Evolutionary conservation across 805 yeast species (phyloP).

Genomic region (Ogataea neopini): DNA sequence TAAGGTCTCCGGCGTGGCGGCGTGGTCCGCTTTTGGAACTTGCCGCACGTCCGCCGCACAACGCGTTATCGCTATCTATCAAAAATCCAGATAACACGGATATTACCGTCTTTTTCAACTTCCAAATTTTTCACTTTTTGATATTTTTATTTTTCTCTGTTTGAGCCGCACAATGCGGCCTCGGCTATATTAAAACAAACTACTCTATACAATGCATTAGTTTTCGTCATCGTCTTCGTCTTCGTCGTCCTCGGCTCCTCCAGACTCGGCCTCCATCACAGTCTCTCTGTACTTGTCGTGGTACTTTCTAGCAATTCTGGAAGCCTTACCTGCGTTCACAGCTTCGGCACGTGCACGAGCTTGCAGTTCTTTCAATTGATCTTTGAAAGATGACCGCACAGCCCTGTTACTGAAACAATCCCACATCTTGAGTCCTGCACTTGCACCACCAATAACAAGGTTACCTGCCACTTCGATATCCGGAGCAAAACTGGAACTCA

Average conservation of each 20-base stretch:
- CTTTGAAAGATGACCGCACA: constrained; percentile 68
- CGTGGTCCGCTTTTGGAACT: too few relatives aligned
- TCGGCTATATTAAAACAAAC: constrained; percentile 3
- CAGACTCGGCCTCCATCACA: constrained; percentile 63
- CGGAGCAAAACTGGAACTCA: constrained; percentile 78
- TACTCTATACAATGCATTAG: constrained; percentile 3
- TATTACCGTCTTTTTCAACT: background rate
- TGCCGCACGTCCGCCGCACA: constrained; percentile 5
- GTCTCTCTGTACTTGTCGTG: constrained; percentile 49
- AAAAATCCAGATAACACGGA: background rate
- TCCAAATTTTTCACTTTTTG: background rate
- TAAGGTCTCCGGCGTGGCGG: too few relatives aligned
- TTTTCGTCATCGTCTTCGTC: constrained; percentile 50
- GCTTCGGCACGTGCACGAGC: constrained; percentile 59
- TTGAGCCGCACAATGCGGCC: constrained; percentile 1
- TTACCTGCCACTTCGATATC: constrained; percentile 82
- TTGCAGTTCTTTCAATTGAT: constrained; percentile 57
- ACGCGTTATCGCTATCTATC: background rate
- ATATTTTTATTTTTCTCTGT: background rate
- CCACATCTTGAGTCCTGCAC: constrained; percentile 86
- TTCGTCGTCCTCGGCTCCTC: constrained; percentile 61
- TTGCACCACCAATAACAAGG: constrained; percentile 83
- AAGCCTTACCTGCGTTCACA: constrained; percentile 53
- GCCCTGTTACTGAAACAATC: constrained; percentile 82
- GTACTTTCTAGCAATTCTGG: constrained; percentile 78